Conservation (phyloP, 129 eudicot species). For the Lonicera japonica region DNA sequence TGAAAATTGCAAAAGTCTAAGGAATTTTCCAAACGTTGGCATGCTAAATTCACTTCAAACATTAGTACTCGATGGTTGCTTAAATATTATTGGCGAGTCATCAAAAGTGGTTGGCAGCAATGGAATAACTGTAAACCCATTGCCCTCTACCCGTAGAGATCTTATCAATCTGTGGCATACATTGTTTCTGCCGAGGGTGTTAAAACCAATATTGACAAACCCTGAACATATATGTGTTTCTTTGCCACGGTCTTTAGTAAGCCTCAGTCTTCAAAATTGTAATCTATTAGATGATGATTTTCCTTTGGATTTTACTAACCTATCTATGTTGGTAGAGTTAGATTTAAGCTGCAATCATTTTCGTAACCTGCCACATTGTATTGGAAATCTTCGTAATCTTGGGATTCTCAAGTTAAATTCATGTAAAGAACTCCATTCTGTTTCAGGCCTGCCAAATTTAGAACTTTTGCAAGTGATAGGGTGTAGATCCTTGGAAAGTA, state of each 20-base stretch:
- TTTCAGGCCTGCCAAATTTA: neutral
- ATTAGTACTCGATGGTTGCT: conserved; percentile 16
- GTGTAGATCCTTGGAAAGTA: neutral
- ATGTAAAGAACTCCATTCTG: neutral
- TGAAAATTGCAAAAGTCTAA: too few relatives aligned
- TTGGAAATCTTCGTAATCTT: conserved; percentile 6
- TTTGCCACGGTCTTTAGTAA: too few relatives aligned
- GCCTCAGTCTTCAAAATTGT: too few relatives aligned
- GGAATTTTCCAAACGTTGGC: too few relatives aligned
- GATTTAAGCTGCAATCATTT: too few relatives aligned
- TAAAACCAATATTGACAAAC: neutral
- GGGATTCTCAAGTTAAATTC: neutral
- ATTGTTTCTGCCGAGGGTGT: neutral
- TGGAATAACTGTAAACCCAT: neutral
- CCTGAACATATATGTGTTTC: too few relatives aligned
- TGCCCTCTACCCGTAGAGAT: too few relatives aligned
- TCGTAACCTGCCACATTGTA: conserved; percentile 7
- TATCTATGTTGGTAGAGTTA: too few relatives aligned
- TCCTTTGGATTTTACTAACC: too few relatives aligned
- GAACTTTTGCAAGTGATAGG: neutral
- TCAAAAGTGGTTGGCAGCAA: neutral
- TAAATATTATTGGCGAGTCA: conserved; percentile 1
- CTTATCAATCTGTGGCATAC: neutral
- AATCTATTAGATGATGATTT: too few relatives aligned
- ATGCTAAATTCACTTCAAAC: too few relatives aligned